These are phyloP conservation scores for Aegilops sharonensis DNA, from an alignment of 176 grass and related monocot species.

Conservation along the genomic window DNA sequence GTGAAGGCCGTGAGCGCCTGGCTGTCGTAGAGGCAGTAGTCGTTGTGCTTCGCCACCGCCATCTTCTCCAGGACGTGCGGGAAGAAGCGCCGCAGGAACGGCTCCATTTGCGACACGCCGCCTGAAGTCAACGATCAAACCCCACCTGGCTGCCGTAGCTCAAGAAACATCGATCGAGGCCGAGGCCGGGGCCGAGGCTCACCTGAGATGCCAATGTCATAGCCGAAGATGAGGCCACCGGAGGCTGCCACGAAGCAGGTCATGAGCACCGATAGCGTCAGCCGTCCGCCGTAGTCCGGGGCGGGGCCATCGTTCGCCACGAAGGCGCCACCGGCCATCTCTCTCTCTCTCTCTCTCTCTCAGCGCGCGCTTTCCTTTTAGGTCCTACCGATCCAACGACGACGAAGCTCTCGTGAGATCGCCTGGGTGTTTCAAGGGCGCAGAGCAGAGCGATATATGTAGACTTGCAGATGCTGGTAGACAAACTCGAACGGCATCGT, in stretches of 20 bases:
- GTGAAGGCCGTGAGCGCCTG: conserved; percentile 77
- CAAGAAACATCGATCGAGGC: background rate
- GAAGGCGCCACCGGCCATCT: background rate
- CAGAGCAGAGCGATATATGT: background rate
- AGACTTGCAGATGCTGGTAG: background rate
- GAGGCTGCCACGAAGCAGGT: conserved; percentile 82
- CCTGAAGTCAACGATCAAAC: background rate
- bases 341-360: background rate
- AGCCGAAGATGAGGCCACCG: conserved; percentile 89
- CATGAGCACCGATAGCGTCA: conserved; percentile 61
- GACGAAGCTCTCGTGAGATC: background rate
- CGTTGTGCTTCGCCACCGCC: conserved; percentile 36
- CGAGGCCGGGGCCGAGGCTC: background rate
- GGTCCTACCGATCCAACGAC: background rate
- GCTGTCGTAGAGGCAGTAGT: conserved; percentile 79
- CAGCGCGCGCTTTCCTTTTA: background rate
- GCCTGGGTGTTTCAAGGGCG: background rate
- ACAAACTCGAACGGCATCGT: background rate
- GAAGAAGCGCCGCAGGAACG: conserved; percentile 68
- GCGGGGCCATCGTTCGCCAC: background rate
- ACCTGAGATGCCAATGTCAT: conserved; percentile 91
- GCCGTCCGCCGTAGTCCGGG: conserved; percentile 41
- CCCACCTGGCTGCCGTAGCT: background rate
- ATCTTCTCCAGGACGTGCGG: conserved; percentile 52
- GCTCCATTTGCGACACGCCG: conserved; percentile 66